A percentile compares a stretch with the other conserved stretches of the same genome.
These are phyloP conservation scores for Cynanchum wilfordii DNA, from an alignment of 257 asterid genomes.

Conservation along the genomic window DNA sequence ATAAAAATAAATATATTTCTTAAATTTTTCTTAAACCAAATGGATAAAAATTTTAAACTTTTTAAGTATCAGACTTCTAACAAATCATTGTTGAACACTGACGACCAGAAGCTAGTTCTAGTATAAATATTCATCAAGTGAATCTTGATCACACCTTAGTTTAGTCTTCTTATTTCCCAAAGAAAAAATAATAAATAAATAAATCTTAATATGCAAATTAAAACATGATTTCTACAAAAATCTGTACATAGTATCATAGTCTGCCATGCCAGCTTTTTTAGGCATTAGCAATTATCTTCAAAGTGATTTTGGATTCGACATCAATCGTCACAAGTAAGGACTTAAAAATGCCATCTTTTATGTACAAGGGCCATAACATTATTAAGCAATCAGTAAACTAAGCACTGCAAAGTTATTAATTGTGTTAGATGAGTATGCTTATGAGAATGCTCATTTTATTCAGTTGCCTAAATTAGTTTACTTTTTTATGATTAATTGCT, in stretches of 20 bases:
- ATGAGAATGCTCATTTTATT: not conserved
- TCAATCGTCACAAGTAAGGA: not conserved
- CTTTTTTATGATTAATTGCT: not conserved
- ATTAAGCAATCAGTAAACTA: not conserved
- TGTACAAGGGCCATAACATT: not conserved
- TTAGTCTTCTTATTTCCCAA: no score
- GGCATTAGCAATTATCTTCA: not conserved
- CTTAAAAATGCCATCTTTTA: not conserved
- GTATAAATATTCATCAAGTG: no score
- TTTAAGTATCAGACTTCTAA: no score
- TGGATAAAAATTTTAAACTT: not conserved
- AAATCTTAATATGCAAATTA: not conserved
- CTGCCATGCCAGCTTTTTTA: not conserved
- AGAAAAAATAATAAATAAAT: no score
- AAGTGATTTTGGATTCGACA: not conserved
- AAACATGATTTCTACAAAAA: not conserved
- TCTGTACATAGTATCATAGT: not conserved
- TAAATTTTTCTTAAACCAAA: not conserved
- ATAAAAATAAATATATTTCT: no score
- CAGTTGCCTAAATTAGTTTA: not conserved
- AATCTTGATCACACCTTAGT: no score
- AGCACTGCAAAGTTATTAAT: not conserved
- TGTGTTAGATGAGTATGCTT: not conserved
- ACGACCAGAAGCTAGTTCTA: not conserved
- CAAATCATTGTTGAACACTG: not conserved